Conservation (phyloP, 169 alveolate genomes). For the Amoebophrya sp. region DNA sequence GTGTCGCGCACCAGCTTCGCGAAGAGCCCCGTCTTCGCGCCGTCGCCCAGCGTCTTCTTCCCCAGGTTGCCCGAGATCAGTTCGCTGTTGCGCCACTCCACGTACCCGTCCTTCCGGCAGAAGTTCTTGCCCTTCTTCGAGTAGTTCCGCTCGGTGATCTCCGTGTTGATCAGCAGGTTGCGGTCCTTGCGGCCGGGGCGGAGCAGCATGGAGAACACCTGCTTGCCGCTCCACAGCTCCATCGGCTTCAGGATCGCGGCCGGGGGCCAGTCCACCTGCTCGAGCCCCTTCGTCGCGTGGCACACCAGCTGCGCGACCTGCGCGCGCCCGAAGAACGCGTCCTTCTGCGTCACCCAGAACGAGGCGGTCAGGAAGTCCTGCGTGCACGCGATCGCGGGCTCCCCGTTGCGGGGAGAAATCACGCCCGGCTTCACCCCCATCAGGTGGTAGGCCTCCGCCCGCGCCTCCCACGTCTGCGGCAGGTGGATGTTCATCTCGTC, state of each 20-base stretch:
- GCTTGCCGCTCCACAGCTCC: conserved; percentile 98
- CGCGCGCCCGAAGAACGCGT: conserved; percentile 77
- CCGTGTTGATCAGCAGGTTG: conserved; percentile 33
- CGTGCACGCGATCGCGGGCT: conserved; percentile 88
- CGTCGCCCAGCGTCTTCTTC: conserved; percentile 80
- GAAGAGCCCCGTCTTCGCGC: conserved; percentile 80
- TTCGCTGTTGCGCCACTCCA: conserved; percentile 82
- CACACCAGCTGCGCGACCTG: conserved; percentile 60
- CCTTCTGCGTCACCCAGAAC: conserved; percentile 85
- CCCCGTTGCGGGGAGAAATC: conserved; percentile 95
- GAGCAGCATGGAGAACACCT: conserved; percentile 74
- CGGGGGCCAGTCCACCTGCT: conserved; percentile 63
- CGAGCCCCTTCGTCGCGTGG: conserved; percentile 5
- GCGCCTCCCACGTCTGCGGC: conserved; percentile 95
- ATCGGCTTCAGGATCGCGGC: conserved; percentile 85
- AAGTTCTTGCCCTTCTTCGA: conserved; percentile 25
- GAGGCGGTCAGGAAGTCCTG: conserved; percentile 80
- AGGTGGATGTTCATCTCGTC: conserved; percentile 99
- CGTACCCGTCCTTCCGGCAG: conserved; percentile 90
- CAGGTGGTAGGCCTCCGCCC: conserved; percentile 72
- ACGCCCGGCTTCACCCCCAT: conserved; percentile 85
- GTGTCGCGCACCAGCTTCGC: conserved; percentile 81
- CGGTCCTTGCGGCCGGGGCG: conserved; percentile 73
- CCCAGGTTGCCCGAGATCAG: conserved; percentile 90
- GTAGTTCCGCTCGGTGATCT: conserved; percentile 33